A percentile compares a stretch with the other conserved stretches of the same genome.
These are phyloP conservation scores for Trametes sanguinea DNA, from an alignment of 768 basidiomycete genomes.

Conservation along the genomic window DNA sequence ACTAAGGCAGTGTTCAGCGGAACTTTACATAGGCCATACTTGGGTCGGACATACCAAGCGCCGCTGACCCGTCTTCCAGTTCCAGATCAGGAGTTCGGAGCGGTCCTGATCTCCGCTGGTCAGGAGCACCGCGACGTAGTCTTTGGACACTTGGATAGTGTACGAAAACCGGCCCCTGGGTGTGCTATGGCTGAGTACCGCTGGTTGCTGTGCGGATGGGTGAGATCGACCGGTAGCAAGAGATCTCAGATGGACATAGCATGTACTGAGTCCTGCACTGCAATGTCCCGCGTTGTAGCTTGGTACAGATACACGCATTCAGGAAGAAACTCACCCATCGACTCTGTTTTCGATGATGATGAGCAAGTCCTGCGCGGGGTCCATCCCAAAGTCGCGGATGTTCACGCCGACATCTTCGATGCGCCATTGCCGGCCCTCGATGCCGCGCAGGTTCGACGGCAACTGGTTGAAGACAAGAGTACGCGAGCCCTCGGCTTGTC, in stretches of 20 bases:
- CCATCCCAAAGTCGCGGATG: constrained; percentile 63
- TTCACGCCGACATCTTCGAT: constrained; percentile 35
- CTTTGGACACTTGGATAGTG: constrained; percentile 56
- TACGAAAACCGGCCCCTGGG: constrained; percentile 33
- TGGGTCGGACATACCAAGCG: constrained; percentile 46
- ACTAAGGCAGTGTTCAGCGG: constrained; percentile 7
- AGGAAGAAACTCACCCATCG: constrained; percentile 5
- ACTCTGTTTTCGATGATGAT: constrained; percentile 45
- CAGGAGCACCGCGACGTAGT: constrained; percentile 54
- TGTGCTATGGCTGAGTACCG: constrained; percentile 30
- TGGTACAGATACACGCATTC: no score
- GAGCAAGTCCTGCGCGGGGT: constrained; percentile 67
- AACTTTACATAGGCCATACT: not conserved
- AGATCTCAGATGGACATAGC: constrained; percentile 42
- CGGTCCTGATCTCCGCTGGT: constrained; percentile 33
- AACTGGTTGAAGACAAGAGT: constrained; percentile 48
- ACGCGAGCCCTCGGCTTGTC: constrained; percentile 37
- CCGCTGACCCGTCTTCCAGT: constrained; percentile 60
- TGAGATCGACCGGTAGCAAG: constrained; percentile 49
- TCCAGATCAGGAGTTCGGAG: constrained; percentile 59
- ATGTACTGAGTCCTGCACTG: not conserved
- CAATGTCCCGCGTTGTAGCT: not conserved
- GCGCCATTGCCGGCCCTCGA: constrained; percentile 48
- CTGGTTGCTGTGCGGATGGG: constrained; percentile 41
- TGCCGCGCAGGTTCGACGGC: constrained; percentile 50